Percentiles rank a stretch among this genome's conserved stretches.
phyloP scores from a whole-genome alignment of 768 basidiomycete genomes.

The Ramaria rubella region DNA sequence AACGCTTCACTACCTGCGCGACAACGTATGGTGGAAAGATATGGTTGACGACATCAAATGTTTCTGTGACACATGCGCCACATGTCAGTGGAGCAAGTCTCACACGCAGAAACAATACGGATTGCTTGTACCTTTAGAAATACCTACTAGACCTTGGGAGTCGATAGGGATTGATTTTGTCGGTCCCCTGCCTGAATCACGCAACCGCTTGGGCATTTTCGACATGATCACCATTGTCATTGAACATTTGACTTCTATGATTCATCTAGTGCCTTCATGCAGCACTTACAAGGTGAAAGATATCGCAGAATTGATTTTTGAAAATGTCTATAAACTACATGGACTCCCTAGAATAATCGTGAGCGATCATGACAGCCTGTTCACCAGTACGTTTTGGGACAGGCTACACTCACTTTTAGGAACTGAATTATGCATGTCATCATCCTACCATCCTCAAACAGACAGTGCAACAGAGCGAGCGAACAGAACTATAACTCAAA shows the following conservation, averaged over 20 bases:
- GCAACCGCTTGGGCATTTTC: conserved; percentile 18
- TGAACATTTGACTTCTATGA: too few species aligned
- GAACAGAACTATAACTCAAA: conserved; percentile 27
- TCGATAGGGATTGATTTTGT: too few species aligned
- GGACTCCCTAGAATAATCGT: conserved; percentile 33
- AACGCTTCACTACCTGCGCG: conserved; percentile 18
- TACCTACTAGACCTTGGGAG: too few species aligned
- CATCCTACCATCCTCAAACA: too few species aligned
- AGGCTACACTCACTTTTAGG: conserved; percentile 21
- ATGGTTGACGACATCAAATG: conserved; percentile 13
- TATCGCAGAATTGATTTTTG: conserved; percentile 32
- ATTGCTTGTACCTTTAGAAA: conserved; percentile 19
- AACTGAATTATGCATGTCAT: conserved; percentile 24
- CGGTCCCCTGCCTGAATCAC: conserved; percentile 18
- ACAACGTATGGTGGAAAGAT: conserved; percentile 17
- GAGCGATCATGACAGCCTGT: conserved; percentile 27
- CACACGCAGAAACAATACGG: conserved; percentile 19
- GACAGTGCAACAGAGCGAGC: conserved; percentile 28
- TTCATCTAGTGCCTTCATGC: conserved; percentile 25
- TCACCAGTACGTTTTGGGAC: conserved; percentile 31
- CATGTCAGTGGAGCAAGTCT: conserved; percentile 24
- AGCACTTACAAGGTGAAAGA: conserved; percentile 27
- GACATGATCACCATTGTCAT: conserved; percentile 19
- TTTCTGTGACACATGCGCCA: conserved; percentile 23
- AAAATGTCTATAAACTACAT: conserved; percentile 31